A percentile compares a stretch with the other conserved stretches of the same genome.
Evolutionary conservation across 2,329 filamentous ascomycete genomes (phyloP).

Genomic region (Ophiocordyceps polyrhachis-furcata): DNA sequence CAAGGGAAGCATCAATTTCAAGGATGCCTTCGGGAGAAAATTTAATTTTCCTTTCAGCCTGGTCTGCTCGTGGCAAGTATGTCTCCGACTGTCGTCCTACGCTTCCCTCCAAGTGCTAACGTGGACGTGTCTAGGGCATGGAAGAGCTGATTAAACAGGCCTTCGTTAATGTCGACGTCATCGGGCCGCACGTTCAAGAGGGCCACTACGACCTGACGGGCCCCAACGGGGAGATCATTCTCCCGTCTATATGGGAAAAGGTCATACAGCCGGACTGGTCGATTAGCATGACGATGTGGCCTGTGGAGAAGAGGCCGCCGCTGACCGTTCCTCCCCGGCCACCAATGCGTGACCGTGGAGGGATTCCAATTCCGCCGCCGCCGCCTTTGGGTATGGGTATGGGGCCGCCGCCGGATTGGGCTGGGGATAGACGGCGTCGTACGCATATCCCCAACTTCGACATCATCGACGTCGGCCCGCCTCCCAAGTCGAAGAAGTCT

Average conservation of each 20-base stretch:
- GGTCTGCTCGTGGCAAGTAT: conserved; percentile 68
- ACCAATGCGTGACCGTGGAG: conserved; percentile 5
- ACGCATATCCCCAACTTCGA: conserved; percentile 2
- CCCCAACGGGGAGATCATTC: conserved; percentile 64
- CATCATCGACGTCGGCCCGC: conserved; percentile 5
- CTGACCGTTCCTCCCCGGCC: conserved; percentile 7
- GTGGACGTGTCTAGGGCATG: conserved; percentile 44
- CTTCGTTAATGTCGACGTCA: conserved; percentile 58
- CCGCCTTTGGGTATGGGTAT: conserved; percentile 1
- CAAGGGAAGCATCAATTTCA: conserved; percentile 68
- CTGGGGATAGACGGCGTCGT: conserved; percentile 1
- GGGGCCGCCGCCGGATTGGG: conserved; percentile 5
- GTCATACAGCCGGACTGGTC: conserved; percentile 53
- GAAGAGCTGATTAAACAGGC: conserved; percentile 73
- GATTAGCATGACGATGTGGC: conserved; percentile 41
- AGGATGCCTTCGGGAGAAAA: conserved; percentile 78
- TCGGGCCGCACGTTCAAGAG: conserved; percentile 57
- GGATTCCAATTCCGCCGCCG: conserved; percentile 1
- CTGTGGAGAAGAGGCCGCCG: conserved; percentile 25
- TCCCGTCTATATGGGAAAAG: conserved; percentile 62
- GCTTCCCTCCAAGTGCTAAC: conserved; percentile 1
- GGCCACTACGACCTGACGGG: conserved; percentile 68
- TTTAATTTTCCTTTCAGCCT: conserved; percentile 82
- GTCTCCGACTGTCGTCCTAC: conserved; percentile 11
- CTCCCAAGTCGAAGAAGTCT: conserved; percentile 4